Base-by-base conservation (phyloP, 1,284 basidiomycete genomes). In the Stygiomarasmius scandens region DNA sequence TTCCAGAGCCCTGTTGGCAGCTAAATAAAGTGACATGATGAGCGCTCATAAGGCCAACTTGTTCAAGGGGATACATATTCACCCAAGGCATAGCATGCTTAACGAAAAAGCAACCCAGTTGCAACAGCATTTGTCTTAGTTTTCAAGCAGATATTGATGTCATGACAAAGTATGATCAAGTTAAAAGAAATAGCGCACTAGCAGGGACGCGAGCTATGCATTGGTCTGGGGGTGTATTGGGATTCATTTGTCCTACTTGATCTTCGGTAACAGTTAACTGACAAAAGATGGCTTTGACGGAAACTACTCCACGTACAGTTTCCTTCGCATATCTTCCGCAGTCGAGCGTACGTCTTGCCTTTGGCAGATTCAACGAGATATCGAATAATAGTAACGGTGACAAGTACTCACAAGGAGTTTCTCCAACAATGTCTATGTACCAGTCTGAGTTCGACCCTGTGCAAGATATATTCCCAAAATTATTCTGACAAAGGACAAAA, bases 11-110 rank as follows among this genome's bases (percentile, higher is more conserved):
- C 50, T 63, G 54, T 41, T 63, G 62, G 36, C 62, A 63, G 38
- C 62, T 63, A 14, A 4, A 47, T 34, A 14, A 8, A 36, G 22
- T 44, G 22, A 25, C 16, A 11, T 12, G 4, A 14, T n/a, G n/a
- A n/a, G n/a, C n/a, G n/a, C n/a, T n/a, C n/a, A 34, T 14, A 8
- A 34, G 8, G 14, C 32, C 14, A 34, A 8, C 32, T 8, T 8
- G 32, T 8, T 12, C 3, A 12, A 20, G 24, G 16, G 43, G 20
- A 22, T 3, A n/a, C 41, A 32, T 43, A 20, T 64, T 49, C 47
- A 70, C 69, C 69, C 70, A 50, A 70, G 60, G 52, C 69, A 71
- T 3, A 71, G 63, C 70, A 69, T 71, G 52, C 66, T 67, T 14
- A 71, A 61, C 20, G 67, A 62, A 55, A 66, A 71, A 3, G 70